Evolutionary conservation across 2,329 filamentous ascomycete species (phyloP).

Genomic region (Tricladium varicosporioides): DNA sequence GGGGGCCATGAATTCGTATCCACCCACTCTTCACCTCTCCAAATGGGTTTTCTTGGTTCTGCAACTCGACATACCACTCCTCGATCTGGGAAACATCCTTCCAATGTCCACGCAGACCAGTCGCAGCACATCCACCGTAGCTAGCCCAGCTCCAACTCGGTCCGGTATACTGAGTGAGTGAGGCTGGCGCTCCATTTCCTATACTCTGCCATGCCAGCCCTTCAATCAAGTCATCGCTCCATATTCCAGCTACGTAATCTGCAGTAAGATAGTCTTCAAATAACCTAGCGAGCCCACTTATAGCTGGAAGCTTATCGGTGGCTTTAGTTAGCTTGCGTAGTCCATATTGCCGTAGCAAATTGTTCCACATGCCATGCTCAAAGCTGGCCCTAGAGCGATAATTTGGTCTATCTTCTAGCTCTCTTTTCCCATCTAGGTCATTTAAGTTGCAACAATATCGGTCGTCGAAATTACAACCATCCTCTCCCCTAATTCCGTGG

Average conservation of each 20-base stretch:
- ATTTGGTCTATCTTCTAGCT: background rate
- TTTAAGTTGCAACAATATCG: constrained; percentile 1
- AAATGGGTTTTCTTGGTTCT: constrained; percentile 4
- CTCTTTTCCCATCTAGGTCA: background rate
- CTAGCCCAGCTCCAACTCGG: constrained; percentile 6
- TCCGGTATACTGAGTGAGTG: constrained; percentile 4
- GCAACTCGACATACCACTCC: constrained; percentile 4
- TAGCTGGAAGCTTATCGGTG: constrained; percentile 5
- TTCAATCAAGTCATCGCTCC: constrained; percentile 3
- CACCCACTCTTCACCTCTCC: constrained; percentile 4
- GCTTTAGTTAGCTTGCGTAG: constrained; percentile 6
- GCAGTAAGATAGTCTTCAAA: background rate
- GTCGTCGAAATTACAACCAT: constrained; percentile 1
- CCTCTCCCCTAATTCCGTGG: constrained; percentile 6
- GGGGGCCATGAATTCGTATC: constrained; percentile 4
- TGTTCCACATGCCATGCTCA: constrained; percentile 7
- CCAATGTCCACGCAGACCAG: constrained; percentile 1
- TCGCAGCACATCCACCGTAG: constrained; percentile 2
- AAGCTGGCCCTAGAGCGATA: background rate
- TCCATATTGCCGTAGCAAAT: constrained; percentile 5
- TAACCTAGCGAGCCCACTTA: constrained; percentile 6
- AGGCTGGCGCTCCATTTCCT: constrained; percentile 3
- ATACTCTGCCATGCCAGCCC: constrained; percentile 5
- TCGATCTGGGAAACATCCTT: constrained; percentile 3
- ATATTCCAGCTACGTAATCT: constrained; percentile 4